Conservation (phyloP, 164 flowering plant genomes). For the Cinnamomum chago region DNA sequence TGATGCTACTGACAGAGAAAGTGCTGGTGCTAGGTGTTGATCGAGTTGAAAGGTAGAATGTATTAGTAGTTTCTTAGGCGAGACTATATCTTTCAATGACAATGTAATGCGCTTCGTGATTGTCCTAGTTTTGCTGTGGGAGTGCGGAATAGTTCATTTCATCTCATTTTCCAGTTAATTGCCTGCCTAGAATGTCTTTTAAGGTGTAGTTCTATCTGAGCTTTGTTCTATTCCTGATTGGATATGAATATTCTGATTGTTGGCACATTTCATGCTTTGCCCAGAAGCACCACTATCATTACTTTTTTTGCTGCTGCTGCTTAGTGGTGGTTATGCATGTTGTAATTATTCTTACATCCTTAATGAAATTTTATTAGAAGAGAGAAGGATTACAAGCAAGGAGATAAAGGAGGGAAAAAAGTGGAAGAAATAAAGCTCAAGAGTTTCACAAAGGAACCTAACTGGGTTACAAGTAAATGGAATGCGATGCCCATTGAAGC, state of each 20-base stretch:
- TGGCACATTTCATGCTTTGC: not conserved
- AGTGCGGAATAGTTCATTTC: not conserved
- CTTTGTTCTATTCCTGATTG: not conserved
- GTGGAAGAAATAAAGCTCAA: not conserved
- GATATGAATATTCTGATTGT: not conserved
- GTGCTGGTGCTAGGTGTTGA: not conserved
- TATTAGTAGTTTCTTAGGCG: slow-evolving; percentile 3
- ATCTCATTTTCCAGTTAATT: not conserved
- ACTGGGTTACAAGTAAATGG: too few relatives aligned
- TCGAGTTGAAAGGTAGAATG: slow-evolving; percentile 3
- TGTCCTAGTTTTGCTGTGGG: too few relatives aligned
- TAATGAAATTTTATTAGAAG: not conserved
- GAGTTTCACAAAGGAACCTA: too few relatives aligned
- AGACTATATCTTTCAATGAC: not conserved
- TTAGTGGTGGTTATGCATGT: not conserved
- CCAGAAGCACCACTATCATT: not conserved
- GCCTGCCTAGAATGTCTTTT: not conserved
- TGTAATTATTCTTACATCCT: not conserved
- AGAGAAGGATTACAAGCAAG: not conserved
- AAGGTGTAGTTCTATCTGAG: not conserved
- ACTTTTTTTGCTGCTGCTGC: not conserved
- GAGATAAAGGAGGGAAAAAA: not conserved
- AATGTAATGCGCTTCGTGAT: not conserved
- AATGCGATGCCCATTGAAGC: too few relatives aligned
- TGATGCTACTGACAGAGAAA: not conserved